These are phyloP conservation scores for Phytophthora tubulina DNA, from an alignment of 352 stramenopile species.

Conservation along the genomic window DNA sequence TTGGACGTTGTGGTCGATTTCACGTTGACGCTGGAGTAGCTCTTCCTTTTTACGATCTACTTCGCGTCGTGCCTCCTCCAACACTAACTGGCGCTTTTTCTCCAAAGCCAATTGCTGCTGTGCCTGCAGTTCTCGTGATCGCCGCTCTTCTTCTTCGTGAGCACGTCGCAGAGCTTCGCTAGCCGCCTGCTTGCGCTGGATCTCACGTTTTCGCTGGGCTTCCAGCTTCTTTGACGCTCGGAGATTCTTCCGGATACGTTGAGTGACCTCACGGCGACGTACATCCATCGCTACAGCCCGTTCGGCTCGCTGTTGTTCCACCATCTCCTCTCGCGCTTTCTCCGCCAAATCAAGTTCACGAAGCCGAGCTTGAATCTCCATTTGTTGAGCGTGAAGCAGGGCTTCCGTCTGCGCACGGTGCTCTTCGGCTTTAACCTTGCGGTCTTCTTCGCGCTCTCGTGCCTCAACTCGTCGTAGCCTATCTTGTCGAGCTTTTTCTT, in stretches of 20 bases:
- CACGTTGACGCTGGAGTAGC: conserved; percentile 66
- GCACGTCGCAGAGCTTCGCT: conserved; percentile 65
- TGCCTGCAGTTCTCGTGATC: conserved; percentile 60
- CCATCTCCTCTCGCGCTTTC: conserved; percentile 70
- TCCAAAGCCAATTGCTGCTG: conserved; percentile 80
- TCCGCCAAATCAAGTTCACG: conserved; percentile 74
- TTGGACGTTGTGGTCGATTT: conserved; percentile 77
- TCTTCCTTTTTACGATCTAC: conserved; percentile 81
- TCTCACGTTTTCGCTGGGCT: conserved; percentile 69
- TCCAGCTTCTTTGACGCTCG: conserved; percentile 73
- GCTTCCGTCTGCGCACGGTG: conserved; percentile 67
- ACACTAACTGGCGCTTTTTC: conserved; percentile 72
- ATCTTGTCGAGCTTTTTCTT: conserved; percentile 85
- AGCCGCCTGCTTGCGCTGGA: conserved; percentile 64
- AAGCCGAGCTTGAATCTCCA: conserved; percentile 70
- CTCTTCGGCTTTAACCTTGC: conserved; percentile 80
- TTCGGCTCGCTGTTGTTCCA: conserved; percentile 76
- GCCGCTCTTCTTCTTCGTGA: conserved; percentile 71
- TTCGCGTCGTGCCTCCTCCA: conserved; percentile 75
- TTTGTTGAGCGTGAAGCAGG: conserved; percentile 68
- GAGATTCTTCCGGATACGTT: conserved; percentile 78
- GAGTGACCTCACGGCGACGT: conserved; percentile 59
- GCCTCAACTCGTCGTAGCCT: conserved; percentile 72
- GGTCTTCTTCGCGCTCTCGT: conserved; percentile 73
- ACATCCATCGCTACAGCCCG: conserved; percentile 76